Conservation (phyloP, 139 green algal species). For the Micromonas pusilla region DNA sequence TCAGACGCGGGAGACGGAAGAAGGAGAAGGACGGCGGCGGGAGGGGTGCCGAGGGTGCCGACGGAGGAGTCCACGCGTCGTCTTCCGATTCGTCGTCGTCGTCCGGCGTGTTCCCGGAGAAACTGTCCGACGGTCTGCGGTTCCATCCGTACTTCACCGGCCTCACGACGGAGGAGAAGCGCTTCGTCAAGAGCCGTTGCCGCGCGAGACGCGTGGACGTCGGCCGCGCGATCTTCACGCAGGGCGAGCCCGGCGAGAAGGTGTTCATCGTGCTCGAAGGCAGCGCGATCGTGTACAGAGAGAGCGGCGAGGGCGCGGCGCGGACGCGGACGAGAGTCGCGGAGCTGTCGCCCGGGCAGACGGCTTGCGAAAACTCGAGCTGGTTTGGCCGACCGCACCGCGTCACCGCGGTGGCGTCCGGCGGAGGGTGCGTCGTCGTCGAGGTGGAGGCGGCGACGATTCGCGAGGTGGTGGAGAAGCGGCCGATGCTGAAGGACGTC, state of each 20-base stretch:
- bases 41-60: no score
- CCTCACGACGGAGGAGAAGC: not conserved
- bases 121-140: no score
- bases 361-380: not conserved
- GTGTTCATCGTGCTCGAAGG: not conserved
- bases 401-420: not conserved
- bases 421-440: not conserved
- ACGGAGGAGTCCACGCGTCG: no score
- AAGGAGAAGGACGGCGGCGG: no score
- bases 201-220: not conserved
- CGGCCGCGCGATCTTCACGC: not conserved
- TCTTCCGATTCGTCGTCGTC: no score
- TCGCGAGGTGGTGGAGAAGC: no score
- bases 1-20: no score
- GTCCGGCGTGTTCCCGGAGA: no score
- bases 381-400: not conserved
- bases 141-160: no score
- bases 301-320: not conserved
- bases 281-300: not conserved
- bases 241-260: not conserved
- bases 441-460: not conserved
- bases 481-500: no score
- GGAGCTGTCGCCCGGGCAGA: not conserved
- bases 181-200: not conserved
- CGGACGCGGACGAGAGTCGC: not conserved